Conservation (phyloP, 345 rosid species). For the Noccaea bulbosa region DNA sequence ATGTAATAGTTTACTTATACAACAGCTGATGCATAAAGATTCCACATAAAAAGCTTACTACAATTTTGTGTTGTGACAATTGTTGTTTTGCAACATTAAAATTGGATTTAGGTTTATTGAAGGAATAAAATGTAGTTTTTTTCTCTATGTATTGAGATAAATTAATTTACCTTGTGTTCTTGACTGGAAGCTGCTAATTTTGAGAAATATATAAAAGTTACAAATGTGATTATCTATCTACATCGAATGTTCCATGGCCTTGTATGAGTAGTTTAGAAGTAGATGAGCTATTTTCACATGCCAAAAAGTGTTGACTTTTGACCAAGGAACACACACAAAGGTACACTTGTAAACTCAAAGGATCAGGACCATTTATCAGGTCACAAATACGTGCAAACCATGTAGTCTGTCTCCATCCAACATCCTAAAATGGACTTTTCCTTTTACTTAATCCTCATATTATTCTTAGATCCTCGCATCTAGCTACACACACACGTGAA, state of each 20-base stretch:
- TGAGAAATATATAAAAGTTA: neutral
- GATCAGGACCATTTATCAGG: neutral
- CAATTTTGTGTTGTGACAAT: neutral
- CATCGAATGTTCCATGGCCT: neutral
- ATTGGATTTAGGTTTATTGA: no score
- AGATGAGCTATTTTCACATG: conserved; percentile 9
- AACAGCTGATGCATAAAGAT: neutral
- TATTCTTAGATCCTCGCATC: neutral
- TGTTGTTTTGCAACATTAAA: neutral
- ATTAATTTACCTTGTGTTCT: no score
- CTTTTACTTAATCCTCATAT: neutral
- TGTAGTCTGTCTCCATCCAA: conserved; percentile 28
- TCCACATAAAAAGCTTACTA: neutral
- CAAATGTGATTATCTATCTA: conserved; percentile 3
- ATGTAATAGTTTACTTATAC: no score
- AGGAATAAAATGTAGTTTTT: no score
- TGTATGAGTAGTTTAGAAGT: conserved; percentile 12
- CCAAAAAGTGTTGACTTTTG: neutral
- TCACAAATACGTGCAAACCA: conserved; percentile 41
- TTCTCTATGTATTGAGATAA: no score
- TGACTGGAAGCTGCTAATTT: no score
- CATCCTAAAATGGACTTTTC: conserved; percentile 17
- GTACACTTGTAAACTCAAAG: neutral
- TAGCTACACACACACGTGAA: neutral
- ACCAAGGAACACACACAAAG: neutral